A percentile compares a stretch with the other conserved stretches of the same genome.
Evolutionary conservation across 2,329 filamentous ascomycete species (phyloP).

Genomic region (Stachybotrys chlorohalonatus): DNA sequence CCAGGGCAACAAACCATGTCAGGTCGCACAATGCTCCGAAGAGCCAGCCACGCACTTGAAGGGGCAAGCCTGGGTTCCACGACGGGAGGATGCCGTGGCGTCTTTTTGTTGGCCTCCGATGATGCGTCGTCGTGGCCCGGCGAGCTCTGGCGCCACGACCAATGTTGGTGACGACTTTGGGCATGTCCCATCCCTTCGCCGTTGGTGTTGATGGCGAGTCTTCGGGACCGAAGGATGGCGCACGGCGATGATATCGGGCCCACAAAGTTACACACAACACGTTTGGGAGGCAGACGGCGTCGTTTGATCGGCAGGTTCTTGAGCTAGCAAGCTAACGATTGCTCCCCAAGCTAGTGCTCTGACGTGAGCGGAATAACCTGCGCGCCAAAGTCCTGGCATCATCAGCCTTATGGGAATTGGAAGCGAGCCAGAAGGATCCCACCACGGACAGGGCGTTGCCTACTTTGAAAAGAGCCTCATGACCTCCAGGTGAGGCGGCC

Average conservation of each 20-base stretch:
- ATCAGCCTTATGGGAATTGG: neutral
- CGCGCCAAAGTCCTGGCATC: neutral
- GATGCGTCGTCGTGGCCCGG: too few relatives aligned
- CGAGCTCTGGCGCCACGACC: too few relatives aligned
- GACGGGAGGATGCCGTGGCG: too few relatives aligned
- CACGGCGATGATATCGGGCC: neutral
- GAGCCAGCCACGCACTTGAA: neutral
- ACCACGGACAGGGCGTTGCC: neutral
- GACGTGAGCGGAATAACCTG: neutral
- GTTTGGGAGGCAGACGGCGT: neutral
- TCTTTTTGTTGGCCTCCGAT: too few relatives aligned
- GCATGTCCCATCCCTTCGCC: neutral
- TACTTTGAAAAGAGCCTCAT: neutral
- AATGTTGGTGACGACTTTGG: neutral
- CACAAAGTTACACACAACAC: neutral
- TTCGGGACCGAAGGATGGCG: neutral
- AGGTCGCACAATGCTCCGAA: neutral
- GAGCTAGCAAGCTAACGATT: neutral
- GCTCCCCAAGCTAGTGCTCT: neutral
- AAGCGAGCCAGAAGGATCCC: neutral
- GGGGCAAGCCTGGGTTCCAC: too few relatives aligned
- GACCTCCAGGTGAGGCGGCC: neutral
- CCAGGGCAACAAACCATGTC: neutral
- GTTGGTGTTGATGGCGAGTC: neutral
- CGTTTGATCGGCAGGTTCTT: neutral